Conservation (phyloP, 2,329 filamentous ascomycete genomes). For the Paraconiothyrium brasiliense region DNA sequence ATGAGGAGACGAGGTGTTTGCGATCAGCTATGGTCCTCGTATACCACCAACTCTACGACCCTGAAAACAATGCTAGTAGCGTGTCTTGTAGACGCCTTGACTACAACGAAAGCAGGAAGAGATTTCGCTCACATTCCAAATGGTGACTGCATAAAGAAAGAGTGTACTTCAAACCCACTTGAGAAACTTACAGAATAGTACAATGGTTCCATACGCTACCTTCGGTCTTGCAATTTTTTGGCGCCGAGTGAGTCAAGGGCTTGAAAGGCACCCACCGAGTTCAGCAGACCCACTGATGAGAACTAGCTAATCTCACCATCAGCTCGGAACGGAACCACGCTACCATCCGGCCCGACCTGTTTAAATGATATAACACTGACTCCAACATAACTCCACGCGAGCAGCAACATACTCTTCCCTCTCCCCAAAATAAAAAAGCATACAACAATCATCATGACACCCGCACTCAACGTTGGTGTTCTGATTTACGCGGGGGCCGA, state of each 20-base stretch:
- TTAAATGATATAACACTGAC: neutral
- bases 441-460: constrained; percentile 23
- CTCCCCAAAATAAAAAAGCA: neutral
- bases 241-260: neutral
- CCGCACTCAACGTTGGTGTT: constrained; percentile 49
- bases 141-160: too few species aligned
- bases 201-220: neutral
- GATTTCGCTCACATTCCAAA: too few species aligned
- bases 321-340: neutral
- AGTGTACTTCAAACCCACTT: neutral
- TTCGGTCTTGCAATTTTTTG: neutral
- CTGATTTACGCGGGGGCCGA: constrained; percentile 51
- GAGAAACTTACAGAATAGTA: neutral
- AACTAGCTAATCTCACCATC: neutral
- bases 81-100: too few species aligned
- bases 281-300: neutral
- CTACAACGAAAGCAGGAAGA: too few species aligned
- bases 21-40: neutral
- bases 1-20: neutral
- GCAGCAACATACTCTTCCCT: neutral
- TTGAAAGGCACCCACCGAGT: neutral
- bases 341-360: constrained; percentile 1
- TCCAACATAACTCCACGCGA: neutral
- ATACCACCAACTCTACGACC: neutral
- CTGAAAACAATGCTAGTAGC: neutral